Conservation (phyloP, 2,329 filamentous ascomycete genomes). For the Microsporum canis region DNA sequence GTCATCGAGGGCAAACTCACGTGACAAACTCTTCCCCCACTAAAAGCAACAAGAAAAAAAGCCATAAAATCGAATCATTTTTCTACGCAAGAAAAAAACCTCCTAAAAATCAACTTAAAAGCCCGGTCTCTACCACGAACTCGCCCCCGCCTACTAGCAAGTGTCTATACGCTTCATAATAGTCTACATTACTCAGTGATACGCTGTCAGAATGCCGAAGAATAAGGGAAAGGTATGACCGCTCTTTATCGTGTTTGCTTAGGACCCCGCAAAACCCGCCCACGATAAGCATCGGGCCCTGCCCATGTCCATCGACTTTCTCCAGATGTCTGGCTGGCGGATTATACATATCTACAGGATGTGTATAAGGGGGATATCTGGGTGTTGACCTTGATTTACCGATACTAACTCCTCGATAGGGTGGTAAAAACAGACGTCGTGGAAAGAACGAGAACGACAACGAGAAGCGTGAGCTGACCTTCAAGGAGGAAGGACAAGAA, state of each 20-base stretch:
- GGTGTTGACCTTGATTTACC: neutral
- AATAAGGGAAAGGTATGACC: conserved; percentile 91
- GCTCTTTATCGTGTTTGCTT: conserved; percentile 7
- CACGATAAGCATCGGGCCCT: conserved; percentile 12
- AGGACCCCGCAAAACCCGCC: conserved; percentile 15
- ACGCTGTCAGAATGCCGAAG: conserved; percentile 67
- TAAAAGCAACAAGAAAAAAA: neutral
- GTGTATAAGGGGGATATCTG: neutral
- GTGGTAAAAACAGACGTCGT: conserved; percentile 95
- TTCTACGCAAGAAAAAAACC: neutral
- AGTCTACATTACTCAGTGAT: neutral
- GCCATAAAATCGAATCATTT: neutral
- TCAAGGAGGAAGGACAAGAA: conserved; percentile 97
- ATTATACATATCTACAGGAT: neutral
- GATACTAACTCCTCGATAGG: conserved; percentile 39
- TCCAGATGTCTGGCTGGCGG: neutral
- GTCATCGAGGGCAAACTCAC: neutral
- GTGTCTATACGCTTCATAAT: neutral
- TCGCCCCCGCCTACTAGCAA: neutral
- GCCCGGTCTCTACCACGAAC: neutral
- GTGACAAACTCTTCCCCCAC: neutral
- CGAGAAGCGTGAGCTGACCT: conserved; percentile 95
- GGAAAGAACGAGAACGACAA: conserved; percentile 99
- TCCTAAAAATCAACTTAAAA: neutral
- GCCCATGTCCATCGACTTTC: neutral